These are phyloP conservation scores for Bondarzewia mesenterica DNA, from an alignment of 1,284 basidiomycete genomes.

Conservation along the genomic window DNA sequence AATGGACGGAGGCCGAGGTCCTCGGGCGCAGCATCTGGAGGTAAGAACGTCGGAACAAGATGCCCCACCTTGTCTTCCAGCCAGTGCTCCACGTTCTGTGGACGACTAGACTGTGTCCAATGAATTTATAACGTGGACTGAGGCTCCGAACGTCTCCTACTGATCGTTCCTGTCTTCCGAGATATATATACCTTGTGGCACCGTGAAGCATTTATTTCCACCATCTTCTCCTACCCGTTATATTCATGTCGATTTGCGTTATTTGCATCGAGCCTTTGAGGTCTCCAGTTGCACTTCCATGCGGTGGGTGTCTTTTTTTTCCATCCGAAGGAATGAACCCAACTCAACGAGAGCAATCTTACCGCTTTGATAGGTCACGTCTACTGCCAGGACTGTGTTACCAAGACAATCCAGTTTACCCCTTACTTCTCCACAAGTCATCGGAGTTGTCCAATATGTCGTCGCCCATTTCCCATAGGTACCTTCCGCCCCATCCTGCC, in stretches of 20 bases:
- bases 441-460: constrained; percentile 43
- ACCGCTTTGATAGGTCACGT: constrained; percentile 39
- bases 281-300: constrained; percentile 49
- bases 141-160: too few species aligned
- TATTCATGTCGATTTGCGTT: constrained; percentile 34
- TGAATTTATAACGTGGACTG: too few species aligned
- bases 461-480: constrained; percentile 39
- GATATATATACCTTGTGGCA: neutral
- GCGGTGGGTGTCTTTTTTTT: constrained; percentile 32
- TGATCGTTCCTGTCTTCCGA: neutral
- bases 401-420: constrained; percentile 32
- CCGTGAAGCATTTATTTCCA: neutral
- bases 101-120: too few species aligned
- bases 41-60: neutral
- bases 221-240: neutral
- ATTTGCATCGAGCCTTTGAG: constrained; percentile 46
- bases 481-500: constrained; percentile 1
- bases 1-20: neutral
- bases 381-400: constrained; percentile 48
- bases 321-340: neutral
- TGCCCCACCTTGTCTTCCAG: neutral
- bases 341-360: neutral
- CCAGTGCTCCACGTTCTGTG: neutral
- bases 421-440: constrained; percentile 32
- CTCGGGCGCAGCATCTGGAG: too few species aligned